phyloP scores from a whole-genome alignment of 2,329 filamentous ascomycete species.

The Gyromitra esculenta region DNA sequence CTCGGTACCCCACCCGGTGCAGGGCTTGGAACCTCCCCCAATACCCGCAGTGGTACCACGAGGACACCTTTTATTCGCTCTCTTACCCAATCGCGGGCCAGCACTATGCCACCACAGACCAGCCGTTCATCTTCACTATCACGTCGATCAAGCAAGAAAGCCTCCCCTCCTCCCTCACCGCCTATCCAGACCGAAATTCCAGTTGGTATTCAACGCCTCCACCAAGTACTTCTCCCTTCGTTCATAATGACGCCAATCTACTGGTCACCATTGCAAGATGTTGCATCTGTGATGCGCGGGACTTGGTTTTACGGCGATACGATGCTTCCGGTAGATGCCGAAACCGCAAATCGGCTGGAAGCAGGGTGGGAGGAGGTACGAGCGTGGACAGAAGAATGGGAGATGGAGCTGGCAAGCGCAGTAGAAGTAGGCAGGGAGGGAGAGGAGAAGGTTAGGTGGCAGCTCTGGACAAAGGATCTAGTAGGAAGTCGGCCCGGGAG shows the following conservation, averaged over 20 bases:
- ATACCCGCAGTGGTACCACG: slow-evolving; percentile 43
- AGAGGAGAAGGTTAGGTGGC: slow-evolving; percentile 80
- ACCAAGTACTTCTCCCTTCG: slow-evolving; percentile 83
- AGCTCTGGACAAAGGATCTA: slow-evolving; percentile 45
- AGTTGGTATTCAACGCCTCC: slow-evolving; percentile 88
- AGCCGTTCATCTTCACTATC: slow-evolving; percentile 26
- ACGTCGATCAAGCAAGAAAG: slow-evolving; percentile 35
- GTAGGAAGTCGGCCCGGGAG: slow-evolving; percentile 46
- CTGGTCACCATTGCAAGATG: slow-evolving; percentile 92
- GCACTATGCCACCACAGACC: slow-evolving; percentile 32
- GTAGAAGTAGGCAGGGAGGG: slow-evolving; percentile 88
- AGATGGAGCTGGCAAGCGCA: slow-evolving; percentile 87
- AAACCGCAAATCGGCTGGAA: slow-evolving; percentile 90
- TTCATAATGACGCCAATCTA: slow-evolving; percentile 96
- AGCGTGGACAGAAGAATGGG: slow-evolving; percentile 92
- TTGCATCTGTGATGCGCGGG: slow-evolving; percentile 80
- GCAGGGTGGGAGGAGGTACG: slow-evolving; percentile 86
- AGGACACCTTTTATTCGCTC: slow-evolving; percentile 54
- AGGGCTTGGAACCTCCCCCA: slow-evolving; percentile 38
- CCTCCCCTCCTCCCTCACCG: slow-evolving; percentile 56
- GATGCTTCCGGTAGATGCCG: slow-evolving; percentile 86
- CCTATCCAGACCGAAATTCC: slow-evolving; percentile 70
- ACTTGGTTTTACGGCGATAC: slow-evolving; percentile 99
- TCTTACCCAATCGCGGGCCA: slow-evolving; percentile 47
- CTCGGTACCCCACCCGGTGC: slow-evolving; percentile 8